phyloP scores from a whole-genome alignment of 129 eudicot genomes.

The Escallonia rubra region DNA sequence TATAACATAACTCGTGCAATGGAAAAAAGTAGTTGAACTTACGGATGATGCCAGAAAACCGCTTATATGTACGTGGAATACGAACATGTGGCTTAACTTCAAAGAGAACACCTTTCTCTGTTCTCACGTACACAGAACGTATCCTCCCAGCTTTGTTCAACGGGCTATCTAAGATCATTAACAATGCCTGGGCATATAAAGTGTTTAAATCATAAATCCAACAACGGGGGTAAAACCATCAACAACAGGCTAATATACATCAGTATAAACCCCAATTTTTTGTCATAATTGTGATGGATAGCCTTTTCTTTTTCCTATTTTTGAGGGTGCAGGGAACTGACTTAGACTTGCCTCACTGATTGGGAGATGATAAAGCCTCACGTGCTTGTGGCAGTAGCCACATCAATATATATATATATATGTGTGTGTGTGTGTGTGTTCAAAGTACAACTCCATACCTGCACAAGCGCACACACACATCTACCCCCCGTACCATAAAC shows the following conservation, averaged over 20 bases:
- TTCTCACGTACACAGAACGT: conserved; percentile 81
- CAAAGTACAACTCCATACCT: too few relatives aligned
- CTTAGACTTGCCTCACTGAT: too few relatives aligned
- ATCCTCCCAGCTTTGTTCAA: conserved; percentile 83
- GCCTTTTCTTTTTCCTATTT: too few relatives aligned
- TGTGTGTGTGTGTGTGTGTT: too few relatives aligned
- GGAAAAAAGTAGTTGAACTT: conserved; percentile 22
- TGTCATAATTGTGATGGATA: too few relatives aligned
- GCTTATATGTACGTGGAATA: conserved; percentile 87
- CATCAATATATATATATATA: too few relatives aligned
- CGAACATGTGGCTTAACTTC: conserved; percentile 93
- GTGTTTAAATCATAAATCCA: not conserved
- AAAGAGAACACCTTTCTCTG: conserved; percentile 83
- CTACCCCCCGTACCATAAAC: too few relatives aligned
- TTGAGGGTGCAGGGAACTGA: too few relatives aligned
- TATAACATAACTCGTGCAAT: not conserved
- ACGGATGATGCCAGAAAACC: conserved; percentile 95
- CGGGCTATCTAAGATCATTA: conserved; percentile 81
- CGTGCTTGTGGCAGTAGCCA: too few relatives aligned
- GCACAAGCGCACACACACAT: too few relatives aligned
- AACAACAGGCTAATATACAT: not conserved
- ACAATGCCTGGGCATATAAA: conserved; percentile 54
- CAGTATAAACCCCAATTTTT: too few relatives aligned
- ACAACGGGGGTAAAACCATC: not conserved
- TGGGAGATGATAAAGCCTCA: too few relatives aligned